Evolutionary conservation across 495 filamentous ascomycete species (phyloP).

Genomic region (Glutinoglossum americanum): DNA sequence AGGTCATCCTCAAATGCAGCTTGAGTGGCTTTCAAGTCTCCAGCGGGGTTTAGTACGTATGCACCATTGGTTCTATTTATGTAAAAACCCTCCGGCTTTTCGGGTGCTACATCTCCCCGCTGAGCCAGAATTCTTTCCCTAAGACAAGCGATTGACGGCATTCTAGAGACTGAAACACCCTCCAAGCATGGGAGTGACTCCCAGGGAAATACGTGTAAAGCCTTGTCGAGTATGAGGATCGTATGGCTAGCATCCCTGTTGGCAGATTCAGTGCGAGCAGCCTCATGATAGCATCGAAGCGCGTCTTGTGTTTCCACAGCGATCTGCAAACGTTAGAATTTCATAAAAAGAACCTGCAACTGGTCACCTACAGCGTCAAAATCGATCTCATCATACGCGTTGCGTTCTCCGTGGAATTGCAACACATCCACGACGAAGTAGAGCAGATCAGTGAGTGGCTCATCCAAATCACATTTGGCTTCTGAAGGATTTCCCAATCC

Average conservation of each 20-base stretch:
- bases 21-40: conserved; percentile 65
- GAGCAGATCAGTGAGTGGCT: conserved; percentile 67
- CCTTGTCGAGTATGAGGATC: conserved; percentile 81
- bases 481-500: conserved; percentile 53
- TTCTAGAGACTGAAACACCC: conserved; percentile 55
- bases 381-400: conserved; percentile 95
- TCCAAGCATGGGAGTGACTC: conserved; percentile 79
- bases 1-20: conserved; percentile 44
- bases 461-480: conserved; percentile 51
- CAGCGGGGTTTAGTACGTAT: conserved; percentile 73
- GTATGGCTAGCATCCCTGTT: conserved; percentile 39
- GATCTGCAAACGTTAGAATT: conserved; percentile 24
- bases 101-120: conserved; percentile 13
- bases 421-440: conserved; percentile 94
- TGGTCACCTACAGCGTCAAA: conserved; percentile 40
- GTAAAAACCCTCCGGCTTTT: conserved; percentile 24
- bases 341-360: neutral
- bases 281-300: conserved; percentile 52
- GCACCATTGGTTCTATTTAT: conserved; percentile 40
- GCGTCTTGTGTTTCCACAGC: conserved; percentile 66
- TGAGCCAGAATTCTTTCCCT: conserved; percentile 41
- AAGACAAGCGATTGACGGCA: conserved; percentile 65
- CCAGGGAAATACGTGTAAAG: conserved; percentile 81
- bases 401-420: conserved; percentile 88
- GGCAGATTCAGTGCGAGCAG: conserved; percentile 9